Base-by-base conservation (phyloP, 1,284 basidiomycete species). In the Cystobasidiaceae sp. region DNA sequence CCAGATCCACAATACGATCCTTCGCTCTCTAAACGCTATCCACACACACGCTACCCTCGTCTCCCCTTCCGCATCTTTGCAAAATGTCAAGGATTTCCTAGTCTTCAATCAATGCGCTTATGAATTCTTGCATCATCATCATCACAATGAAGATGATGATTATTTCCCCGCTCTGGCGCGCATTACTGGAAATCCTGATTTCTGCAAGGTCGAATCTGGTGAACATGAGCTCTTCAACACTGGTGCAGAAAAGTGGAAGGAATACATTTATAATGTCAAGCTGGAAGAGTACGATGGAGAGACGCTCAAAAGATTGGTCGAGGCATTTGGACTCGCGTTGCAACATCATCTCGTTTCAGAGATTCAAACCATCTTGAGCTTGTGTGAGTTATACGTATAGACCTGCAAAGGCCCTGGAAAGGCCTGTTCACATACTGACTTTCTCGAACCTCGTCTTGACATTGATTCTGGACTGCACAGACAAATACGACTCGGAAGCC, bases 401-500 rank as follows among this genome's bases (percentile, higher is more conserved):
- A n/a, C n/a, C n/a, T n/a, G n/a, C n/a, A n/a, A n/a, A n/a, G n/a
- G n/a, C n/a, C n/a, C n/a, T n/a, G n/a, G n/a, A n/a, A n/a, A n/a
- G n/a, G n/a, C n/a, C n/a, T n/a, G n/a, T n/a, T n/a, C n/a, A n/a
- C n/a, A n/a, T n/a, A n/a, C n/a, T n/a, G n/a, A n/a, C n/a, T n/a
- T n/a, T n/a, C n/a, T n/a, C n/a, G n/a, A n/a, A n/a, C n/a, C n/a
- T n/a, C n/a, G n/a, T n/a, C n/a, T n/a, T n/a, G n/a, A n/a, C n/a
- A n/a, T n/a, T n/a, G n/a, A n/a, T n/a, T n/a, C n/a, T n/a, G n/a
- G n/a, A n/a, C n/a, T n/a, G n/a, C n/a, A n/a, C n/a, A 39, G 37
- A n/a, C 50, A 54, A 54, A 23, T 54, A 54, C 32, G 50, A 54
- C 30, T 54, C 50, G 13, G 30, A 54, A 21, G 50, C 50, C 21